Conservation (phyloP, 257 asterid genomes). For the Apocynum venetum region DNA sequence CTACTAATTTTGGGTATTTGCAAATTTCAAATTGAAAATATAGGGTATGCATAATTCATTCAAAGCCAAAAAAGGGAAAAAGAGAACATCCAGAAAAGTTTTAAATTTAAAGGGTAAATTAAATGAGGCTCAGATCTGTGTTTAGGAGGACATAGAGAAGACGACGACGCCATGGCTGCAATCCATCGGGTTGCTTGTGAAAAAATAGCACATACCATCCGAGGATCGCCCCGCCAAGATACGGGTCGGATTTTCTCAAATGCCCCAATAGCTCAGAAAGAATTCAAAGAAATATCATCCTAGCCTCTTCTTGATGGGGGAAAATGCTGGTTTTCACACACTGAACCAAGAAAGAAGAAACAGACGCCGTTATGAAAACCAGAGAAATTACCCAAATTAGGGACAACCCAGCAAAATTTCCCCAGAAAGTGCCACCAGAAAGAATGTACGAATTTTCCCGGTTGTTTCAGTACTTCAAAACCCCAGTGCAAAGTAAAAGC, state of each 20-base stretch:
- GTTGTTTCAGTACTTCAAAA: neutral
- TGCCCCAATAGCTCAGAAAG: conserved; percentile 4
- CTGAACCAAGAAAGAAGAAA: too few relatives aligned
- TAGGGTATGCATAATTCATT: too few relatives aligned
- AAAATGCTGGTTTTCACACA: neutral
- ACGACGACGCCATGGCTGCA: conserved; percentile 17
- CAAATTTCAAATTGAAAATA: too few relatives aligned
- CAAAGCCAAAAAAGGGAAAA: too few relatives aligned
- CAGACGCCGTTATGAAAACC: too few relatives aligned
- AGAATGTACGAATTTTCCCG: neutral
- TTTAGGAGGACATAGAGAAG: neutral
- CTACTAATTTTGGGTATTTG: too few relatives aligned
- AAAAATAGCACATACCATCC: neutral
- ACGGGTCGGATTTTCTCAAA: neutral
- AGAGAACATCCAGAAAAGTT: too few relatives aligned
- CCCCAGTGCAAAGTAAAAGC: neutral
- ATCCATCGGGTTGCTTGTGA: conserved; percentile 7
- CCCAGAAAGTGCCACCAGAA: too few relatives aligned
- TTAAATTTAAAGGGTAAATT: too few relatives aligned
- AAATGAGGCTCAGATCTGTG: conserved; percentile 7
- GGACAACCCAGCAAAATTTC: too few relatives aligned
- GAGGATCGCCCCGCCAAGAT: conserved; percentile 9
- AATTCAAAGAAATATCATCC: conserved; percentile 6
- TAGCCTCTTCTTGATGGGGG: neutral
- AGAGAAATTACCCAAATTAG: too few relatives aligned